Percentiles rank a stretch among this genome's conserved stretches.
Evolutionary conservation across 257 asterid species (phyloP).

Genomic region (Linderniella brevidens): DNA sequence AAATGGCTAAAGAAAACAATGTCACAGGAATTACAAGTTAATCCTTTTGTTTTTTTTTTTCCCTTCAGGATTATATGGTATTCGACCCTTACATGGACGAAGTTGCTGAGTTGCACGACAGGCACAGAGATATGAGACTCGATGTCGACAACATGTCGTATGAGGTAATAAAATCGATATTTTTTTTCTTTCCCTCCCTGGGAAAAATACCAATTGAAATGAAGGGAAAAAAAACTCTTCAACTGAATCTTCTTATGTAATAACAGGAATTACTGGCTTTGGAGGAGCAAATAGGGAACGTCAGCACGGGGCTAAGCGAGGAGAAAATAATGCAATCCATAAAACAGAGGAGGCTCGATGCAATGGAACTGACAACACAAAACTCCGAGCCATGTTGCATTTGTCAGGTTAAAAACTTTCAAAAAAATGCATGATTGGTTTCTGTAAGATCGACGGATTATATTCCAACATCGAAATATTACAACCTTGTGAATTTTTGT

Average conservation of each 20-base stretch:
- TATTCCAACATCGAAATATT: neutral
- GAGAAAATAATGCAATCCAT: constrained; percentile 26
- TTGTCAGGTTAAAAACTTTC: constrained; percentile 64
- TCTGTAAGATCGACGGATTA: neutral
- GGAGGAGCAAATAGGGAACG: constrained; percentile 87
- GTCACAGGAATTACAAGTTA: too few species aligned
- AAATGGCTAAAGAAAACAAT: too few species aligned
- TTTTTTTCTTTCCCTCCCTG: neutral
- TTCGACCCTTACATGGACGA: constrained; percentile 51
- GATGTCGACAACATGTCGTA: constrained; percentile 91
- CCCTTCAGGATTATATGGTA: constrained; percentile 43
- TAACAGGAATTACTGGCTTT: constrained; percentile 70
- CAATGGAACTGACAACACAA: constrained; percentile 8
- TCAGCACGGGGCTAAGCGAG: constrained; percentile 65
- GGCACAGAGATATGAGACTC: constrained; percentile 84
- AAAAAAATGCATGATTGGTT: neutral
- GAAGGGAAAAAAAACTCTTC: neutral
- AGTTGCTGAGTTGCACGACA: constrained; percentile 52
- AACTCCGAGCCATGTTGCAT: constrained; percentile 69
- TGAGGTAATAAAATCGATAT: constrained; percentile 29
- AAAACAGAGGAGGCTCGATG: constrained; percentile 31
- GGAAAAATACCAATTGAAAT: neutral
- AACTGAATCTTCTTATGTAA: too few species aligned
- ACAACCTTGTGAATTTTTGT: too few species aligned
- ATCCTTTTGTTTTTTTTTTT: neutral